Conservation (phyloP, 2,329 filamentous ascomycete species). For the Ilyonectria destructans region DNA sequence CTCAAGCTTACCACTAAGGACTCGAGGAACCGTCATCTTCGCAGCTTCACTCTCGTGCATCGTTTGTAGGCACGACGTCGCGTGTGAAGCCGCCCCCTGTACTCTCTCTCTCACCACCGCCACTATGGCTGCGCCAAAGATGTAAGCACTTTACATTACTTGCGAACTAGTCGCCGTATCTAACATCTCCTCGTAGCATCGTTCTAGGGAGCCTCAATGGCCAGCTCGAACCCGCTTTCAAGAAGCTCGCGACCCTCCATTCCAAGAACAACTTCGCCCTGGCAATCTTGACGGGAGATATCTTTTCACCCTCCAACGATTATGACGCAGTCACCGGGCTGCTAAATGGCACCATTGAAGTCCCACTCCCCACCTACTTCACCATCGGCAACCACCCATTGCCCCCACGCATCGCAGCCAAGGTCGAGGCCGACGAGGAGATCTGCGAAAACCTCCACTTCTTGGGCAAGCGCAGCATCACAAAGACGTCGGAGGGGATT, state of each 20-base stretch:
- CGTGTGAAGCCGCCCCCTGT: conserved; percentile 26
- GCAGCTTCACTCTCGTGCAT: conserved; percentile 18
- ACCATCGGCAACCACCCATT: conserved; percentile 83
- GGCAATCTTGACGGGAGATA: conserved; percentile 86
- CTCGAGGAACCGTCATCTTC: conserved; percentile 15
- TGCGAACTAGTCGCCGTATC: not conserved
- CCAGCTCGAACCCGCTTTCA: conserved; percentile 81
- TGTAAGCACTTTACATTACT: conserved; percentile 55
- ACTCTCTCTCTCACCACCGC: conserved; percentile 19
- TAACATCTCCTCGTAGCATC: conserved; percentile 62
- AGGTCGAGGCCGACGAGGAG: conserved; percentile 80
- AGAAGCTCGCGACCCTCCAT: conserved; percentile 86
- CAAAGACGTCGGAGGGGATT: conserved; percentile 92
- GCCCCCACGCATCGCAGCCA: conserved; percentile 79
- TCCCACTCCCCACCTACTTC: conserved; percentile 93
- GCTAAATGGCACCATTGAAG: conserved; percentile 78
- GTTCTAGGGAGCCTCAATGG: conserved; percentile 90
- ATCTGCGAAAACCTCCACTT: conserved; percentile 94
- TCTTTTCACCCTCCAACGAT: conserved; percentile 79
- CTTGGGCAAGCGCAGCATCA: conserved; percentile 87
- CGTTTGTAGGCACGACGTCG: conserved; percentile 30
- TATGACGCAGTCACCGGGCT: conserved; percentile 75
- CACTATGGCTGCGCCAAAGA: conserved; percentile 65
- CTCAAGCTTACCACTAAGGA: conserved; percentile 1
- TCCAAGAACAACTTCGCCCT: conserved; percentile 91